phyloP scores from a whole-genome alignment of 305 asterid genomes.

The Fraxinus ornus region DNA sequence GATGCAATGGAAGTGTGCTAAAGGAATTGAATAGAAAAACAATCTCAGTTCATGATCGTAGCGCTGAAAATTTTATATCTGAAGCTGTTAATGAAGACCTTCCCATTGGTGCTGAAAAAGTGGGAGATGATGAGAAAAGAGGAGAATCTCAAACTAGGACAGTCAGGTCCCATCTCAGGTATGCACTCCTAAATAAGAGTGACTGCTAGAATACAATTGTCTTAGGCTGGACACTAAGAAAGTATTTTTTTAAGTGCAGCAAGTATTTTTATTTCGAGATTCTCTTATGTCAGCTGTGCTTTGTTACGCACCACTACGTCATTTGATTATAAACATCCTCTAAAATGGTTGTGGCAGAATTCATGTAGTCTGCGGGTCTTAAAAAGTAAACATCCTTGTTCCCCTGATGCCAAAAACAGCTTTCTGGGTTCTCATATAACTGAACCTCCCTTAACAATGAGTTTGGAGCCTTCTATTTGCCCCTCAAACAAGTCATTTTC shows the following conservation, averaged over 20 bases:
- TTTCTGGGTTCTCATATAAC: background rate
- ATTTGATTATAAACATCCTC: constrained; percentile 3
- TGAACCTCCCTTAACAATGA: constrained; percentile 1
- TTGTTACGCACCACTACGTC: constrained; percentile 1
- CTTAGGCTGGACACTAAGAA: background rate
- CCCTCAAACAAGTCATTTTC: constrained; percentile 1
- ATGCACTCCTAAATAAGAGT: constrained; percentile 4
- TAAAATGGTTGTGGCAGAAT: background rate
- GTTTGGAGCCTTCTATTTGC: background rate
- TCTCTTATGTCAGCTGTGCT: constrained; percentile 12
- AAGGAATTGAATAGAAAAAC: constrained; percentile 32
- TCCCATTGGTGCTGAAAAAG: constrained; percentile 24
- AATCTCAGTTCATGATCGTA: constrained; percentile 22
- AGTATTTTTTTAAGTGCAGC: background rate
- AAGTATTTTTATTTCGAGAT: background rate
- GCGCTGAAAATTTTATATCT: constrained; percentile 27
- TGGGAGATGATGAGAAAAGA: constrained; percentile 25
- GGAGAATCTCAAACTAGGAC: constrained; percentile 32
- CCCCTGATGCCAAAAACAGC: background rate
- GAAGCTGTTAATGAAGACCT: constrained; percentile 35
- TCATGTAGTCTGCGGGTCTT: background rate
- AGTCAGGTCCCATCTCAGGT: constrained; percentile 42
- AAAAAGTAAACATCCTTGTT: background rate
- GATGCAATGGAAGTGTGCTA: constrained; percentile 31
- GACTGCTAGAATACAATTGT: background rate